Percentiles rank a stretch among this genome's conserved stretches.
These are phyloP conservation scores for Ormosia semicastrata DNA, from an alignment of 306 rosid genomes.

Conservation along the genomic window DNA sequence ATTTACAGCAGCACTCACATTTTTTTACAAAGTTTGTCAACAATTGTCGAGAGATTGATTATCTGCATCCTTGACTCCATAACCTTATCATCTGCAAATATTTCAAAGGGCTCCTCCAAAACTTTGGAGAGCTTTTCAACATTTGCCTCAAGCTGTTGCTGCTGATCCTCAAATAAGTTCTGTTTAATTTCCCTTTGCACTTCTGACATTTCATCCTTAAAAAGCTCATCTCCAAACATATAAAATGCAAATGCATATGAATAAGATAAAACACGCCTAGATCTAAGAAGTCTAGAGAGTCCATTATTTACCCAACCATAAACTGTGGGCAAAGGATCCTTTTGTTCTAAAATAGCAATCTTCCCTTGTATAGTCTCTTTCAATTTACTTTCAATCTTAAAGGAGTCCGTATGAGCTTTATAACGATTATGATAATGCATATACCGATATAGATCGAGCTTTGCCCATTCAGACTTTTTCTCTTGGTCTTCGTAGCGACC, in stretches of 20 bases:
- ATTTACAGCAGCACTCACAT: constrained; percentile 54
- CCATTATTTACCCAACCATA: constrained; percentile 89
- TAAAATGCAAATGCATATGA: constrained; percentile 97
- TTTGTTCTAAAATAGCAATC: constrained; percentile 66
- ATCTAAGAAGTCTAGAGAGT: constrained; percentile 78
- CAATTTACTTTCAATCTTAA: constrained; percentile 80
- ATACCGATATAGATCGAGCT: constrained; percentile 77
- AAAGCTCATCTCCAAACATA: constrained; percentile 95
- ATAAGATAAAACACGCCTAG: constrained; percentile 93
- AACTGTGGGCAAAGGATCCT: constrained; percentile 58
- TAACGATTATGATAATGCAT: constrained; percentile 91
- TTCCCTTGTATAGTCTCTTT: constrained; percentile 65
- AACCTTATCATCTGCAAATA: constrained; percentile 55
- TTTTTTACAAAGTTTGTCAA: constrained; percentile 71
- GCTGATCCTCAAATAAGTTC: constrained; percentile 96
- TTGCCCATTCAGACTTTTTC: constrained; percentile 76
- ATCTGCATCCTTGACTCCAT: constrained; percentile 74
- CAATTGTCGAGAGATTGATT: constrained; percentile 58
- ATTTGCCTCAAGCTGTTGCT: constrained; percentile 93
- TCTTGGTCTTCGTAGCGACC: constrained; percentile 81
- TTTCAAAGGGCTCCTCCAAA: constrained; percentile 79
- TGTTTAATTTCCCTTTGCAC: constrained; percentile 74
- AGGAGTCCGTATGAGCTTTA: constrained; percentile 98
- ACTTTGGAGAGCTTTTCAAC: constrained; percentile 85
- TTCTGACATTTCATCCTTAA: constrained; percentile 71